A percentile compares a stretch with the other conserved stretches of the same genome.
Evolutionary conservation across 345 rosid species (phyloP).

Genomic region (Rhizophora mangle): DNA sequence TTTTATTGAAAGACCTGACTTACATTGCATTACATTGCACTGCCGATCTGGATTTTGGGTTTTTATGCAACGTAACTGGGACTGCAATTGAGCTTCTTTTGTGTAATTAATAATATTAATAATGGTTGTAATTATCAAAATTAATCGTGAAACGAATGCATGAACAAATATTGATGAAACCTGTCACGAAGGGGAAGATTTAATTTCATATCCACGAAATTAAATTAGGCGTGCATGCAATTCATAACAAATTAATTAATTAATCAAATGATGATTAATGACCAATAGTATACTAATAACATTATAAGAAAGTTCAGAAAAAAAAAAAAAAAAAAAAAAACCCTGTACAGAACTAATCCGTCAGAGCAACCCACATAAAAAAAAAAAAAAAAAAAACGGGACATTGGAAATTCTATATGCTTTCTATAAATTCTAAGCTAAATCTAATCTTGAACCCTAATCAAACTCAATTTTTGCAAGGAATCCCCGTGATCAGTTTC

Average conservation of each 20-base stretch:
- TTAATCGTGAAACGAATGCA: too few species aligned
- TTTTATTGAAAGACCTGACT: too few species aligned
- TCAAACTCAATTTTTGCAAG: neutral
- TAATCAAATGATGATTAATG: constrained; percentile 21
- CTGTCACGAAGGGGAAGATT: too few species aligned
- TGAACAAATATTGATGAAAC: too few species aligned
- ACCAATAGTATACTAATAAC: neutral
- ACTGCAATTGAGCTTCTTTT: too few species aligned
- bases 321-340: constrained; percentile 18
- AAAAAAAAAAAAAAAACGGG: neutral
- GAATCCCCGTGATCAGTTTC: constrained; percentile 2
- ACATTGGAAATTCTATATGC: neutral
- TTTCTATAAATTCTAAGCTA: neutral
- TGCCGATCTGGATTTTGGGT: too few species aligned
- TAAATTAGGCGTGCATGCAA: neutral
- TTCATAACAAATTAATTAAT: constrained; percentile 3
- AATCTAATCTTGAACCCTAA: neutral
- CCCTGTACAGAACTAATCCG: constrained; percentile 32
- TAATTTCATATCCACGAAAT: too few species aligned
- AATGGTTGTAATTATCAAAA: too few species aligned
- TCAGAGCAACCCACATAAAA: constrained; percentile 10
- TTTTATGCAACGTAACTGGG: too few species aligned
- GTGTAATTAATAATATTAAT: too few species aligned
- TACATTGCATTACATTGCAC: too few species aligned
- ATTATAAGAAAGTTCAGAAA: neutral